Evolutionary conservation across 1,139 yeast genomes (phyloP).

Genomic region (Sugiyamaella castrensis): DNA sequence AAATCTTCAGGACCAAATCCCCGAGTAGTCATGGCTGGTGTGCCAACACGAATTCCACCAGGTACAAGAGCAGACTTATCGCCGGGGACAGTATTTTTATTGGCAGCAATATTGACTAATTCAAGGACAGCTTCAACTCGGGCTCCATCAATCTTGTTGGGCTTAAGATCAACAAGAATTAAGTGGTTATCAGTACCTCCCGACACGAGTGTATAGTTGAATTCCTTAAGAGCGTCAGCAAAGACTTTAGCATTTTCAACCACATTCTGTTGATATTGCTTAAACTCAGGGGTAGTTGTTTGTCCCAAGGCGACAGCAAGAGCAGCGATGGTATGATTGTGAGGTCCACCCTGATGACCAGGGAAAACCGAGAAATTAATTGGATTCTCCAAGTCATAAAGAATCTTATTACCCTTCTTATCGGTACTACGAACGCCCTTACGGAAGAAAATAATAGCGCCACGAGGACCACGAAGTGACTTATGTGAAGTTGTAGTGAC

Average conservation of each 20-base stretch:
- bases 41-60: constrained; percentile 97
- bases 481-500: constrained; percentile 98
- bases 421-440: constrained; percentile 88
- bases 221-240: constrained; percentile 65
- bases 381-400: constrained; percentile 88
- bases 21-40: constrained; percentile 99
- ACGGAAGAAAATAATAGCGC: constrained; percentile 98
- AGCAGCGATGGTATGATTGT: constrained; percentile 97
- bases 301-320: constrained; percentile 95
- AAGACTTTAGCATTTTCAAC: constrained; percentile 84
- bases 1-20: constrained; percentile 90
- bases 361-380: constrained; percentile 99
- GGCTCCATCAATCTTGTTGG: constrained; percentile 94
- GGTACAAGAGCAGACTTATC: constrained; percentile 97
- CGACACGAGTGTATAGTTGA: constrained; percentile 81
- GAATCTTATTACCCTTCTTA: constrained; percentile 87
- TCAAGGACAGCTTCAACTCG: constrained; percentile 95
- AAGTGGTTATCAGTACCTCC: constrained; percentile 97
- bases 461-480: constrained; percentile 98
- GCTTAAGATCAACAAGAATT: constrained; percentile 86
- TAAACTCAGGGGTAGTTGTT: constrained; percentile 88
- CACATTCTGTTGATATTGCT: constrained; percentile 84
- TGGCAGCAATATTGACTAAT: constrained; percentile 90
- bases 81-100: constrained; percentile 97
- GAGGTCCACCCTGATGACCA: constrained; percentile 99